phyloP scores from a whole-genome alignment of 192 early-diverging fungal species.

The Umbelopsis sp. region DNA sequence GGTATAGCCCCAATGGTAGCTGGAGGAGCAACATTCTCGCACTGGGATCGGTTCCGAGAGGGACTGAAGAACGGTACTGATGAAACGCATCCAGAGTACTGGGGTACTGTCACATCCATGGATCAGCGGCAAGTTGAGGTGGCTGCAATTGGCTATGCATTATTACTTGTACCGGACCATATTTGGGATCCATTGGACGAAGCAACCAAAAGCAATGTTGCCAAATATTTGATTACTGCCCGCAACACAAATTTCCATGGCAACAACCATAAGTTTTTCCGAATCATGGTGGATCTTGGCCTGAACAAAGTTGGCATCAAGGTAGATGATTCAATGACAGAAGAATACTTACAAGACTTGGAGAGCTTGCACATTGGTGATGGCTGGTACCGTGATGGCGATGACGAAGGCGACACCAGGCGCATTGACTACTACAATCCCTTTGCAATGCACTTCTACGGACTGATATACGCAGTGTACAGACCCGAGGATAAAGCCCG shows the following conservation, averaged over 20 bases:
- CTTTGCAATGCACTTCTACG: constrained; percentile 9
- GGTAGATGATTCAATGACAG: background rate
- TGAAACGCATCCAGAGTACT: background rate
- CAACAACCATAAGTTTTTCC: constrained; percentile 3
- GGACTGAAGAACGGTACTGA: constrained; percentile 5
- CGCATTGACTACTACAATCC: constrained; percentile 19
- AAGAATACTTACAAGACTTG: background rate
- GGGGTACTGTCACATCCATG: background rate
- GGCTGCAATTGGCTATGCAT: constrained; percentile 5
- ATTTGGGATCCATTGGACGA: constrained; percentile 15
- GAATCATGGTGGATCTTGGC: constrained; percentile 14
- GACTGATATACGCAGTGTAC: constrained; percentile 7
- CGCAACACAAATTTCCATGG: constrained; percentile 5
- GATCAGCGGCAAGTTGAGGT: constrained; percentile 18
- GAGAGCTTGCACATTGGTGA: constrained; percentile 10
- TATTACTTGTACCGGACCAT: constrained; percentile 3
- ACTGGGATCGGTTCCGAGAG: constrained; percentile 1
- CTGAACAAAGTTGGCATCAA: background rate
- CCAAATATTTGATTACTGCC: background rate
- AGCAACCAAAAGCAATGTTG: background rate
- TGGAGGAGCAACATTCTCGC: background rate
- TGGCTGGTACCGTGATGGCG: constrained; percentile 14
- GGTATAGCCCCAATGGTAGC: constrained; percentile 14
- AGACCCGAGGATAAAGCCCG: background rate
- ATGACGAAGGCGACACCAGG: background rate